Evolutionary conservation across 2,329 filamentous ascomycete species (phyloP).

Genomic region (Phyllosticta citrichinensis): DNA sequence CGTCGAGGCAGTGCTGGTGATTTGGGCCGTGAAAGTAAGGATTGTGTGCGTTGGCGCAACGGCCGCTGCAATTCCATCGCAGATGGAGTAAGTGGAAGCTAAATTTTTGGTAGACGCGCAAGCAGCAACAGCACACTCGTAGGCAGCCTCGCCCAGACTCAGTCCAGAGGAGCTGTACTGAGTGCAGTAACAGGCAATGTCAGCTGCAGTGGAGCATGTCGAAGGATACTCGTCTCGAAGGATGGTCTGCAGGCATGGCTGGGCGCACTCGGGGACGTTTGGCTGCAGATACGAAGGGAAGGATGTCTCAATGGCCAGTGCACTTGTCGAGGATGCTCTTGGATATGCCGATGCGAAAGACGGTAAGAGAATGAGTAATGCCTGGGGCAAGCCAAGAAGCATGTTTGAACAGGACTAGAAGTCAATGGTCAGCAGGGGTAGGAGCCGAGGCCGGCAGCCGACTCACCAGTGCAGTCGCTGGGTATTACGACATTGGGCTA

Average conservation of each 20-base stretch:
- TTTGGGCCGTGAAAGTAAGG: constrained; percentile 19
- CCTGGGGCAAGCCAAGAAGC: constrained; percentile 14
- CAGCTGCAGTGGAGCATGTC: constrained; percentile 23
- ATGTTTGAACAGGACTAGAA: constrained; percentile 15
- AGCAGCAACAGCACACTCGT: constrained; percentile 27
- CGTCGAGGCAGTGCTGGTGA: constrained; percentile 3
- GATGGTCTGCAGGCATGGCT: constrained; percentile 31
- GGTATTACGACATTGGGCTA: constrained; percentile 8
- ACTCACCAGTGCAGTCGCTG: constrained; percentile 21
- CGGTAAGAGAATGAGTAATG: constrained; percentile 3
- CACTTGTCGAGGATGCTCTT: neutral
- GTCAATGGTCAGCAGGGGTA: neutral
- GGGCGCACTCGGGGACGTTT: constrained; percentile 40
- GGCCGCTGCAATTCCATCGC: constrained; percentile 24
- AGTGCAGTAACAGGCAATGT: constrained; percentile 28
- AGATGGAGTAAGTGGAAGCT: constrained; percentile 26
- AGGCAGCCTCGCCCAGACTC: constrained; percentile 28
- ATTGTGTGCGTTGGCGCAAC: constrained; percentile 27
- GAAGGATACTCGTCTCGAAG: constrained; percentile 25
- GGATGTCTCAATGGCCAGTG: neutral
- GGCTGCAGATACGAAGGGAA: constrained; percentile 36
- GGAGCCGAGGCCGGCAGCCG: neutral
- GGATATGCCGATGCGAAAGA: constrained; percentile 5
- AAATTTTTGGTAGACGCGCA: constrained; percentile 1
- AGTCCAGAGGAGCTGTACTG: constrained; percentile 27